These are phyloP conservation scores for Mucor piriformis DNA, from an alignment of 371 early-diverging fungal species.

Conservation along the genomic window DNA sequence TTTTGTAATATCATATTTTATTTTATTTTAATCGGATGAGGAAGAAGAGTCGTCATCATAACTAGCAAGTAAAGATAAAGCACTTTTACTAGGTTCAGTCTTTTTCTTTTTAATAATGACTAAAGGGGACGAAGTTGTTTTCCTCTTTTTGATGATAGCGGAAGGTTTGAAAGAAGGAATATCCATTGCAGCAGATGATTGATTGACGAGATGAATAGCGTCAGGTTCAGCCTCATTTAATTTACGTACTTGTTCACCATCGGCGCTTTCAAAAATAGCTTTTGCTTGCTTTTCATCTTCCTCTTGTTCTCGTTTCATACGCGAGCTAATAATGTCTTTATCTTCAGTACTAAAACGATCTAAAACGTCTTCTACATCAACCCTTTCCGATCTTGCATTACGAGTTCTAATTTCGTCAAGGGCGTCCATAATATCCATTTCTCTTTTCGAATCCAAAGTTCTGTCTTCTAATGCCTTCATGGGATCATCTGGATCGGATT, in stretches of 20 bases:
- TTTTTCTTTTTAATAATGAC: conserved; percentile 45
- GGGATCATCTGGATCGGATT: conserved; percentile 83
- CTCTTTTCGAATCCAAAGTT: conserved; percentile 90
- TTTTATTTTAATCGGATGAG: conserved; percentile 8
- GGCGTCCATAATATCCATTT: conserved; percentile 96
- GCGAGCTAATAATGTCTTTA: conserved; percentile 31
- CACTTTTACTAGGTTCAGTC: conserved; percentile 15
- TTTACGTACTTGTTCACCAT: conserved; percentile 75
- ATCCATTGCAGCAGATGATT: conserved; percentile 29
- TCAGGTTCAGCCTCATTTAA: conserved; percentile 54
- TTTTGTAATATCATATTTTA: neutral
- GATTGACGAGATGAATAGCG: conserved; percentile 48
- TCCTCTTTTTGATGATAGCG: conserved; percentile 20
- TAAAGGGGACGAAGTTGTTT: conserved; percentile 11
- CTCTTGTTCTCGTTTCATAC: conserved; percentile 60
- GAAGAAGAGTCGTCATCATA: conserved; percentile 26
- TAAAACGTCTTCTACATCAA: conserved; percentile 66
- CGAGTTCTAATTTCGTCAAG: conserved; percentile 91
- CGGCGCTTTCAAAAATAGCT: conserved; percentile 67
- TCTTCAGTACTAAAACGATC: conserved; percentile 56
- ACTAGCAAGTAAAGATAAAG: conserved; percentile 35
- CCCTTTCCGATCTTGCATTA: conserved; percentile 84
- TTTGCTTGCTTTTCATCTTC: conserved; percentile 71
- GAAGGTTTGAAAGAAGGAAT: conserved; percentile 50
- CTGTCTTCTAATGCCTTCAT: conserved; percentile 94